Conservation (phyloP, 371 early-diverging fungal species). For the Rhizopus delemar region DNA sequence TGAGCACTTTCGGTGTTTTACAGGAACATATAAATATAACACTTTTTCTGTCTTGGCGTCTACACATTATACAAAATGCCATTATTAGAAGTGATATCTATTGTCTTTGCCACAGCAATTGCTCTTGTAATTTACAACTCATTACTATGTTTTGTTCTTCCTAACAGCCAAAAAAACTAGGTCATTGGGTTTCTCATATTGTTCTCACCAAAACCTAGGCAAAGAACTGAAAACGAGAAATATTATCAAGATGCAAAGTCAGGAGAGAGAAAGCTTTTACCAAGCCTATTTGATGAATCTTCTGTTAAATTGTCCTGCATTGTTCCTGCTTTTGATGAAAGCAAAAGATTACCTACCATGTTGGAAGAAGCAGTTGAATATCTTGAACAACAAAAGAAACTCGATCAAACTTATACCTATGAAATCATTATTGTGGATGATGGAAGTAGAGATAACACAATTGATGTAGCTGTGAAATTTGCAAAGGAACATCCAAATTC, state of each 20-base stretch:
- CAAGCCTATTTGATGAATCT: slow-evolving; percentile 50
- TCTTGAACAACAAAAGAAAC: slow-evolving; percentile 50
- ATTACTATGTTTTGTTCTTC: not conserved
- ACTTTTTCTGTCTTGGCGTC: not conserved
- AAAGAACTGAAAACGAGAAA: slow-evolving; percentile 54
- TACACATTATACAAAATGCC: not conserved
- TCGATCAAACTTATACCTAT: slow-evolving; percentile 56
- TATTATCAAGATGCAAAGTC: slow-evolving; percentile 47
- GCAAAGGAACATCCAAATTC: slow-evolving; percentile 56
- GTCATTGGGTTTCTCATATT: slow-evolving; percentile 41
- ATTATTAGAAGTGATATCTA: not conserved
- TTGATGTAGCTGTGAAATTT: slow-evolving; percentile 65
- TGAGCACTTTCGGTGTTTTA: not conserved
- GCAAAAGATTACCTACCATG: slow-evolving; percentile 80
- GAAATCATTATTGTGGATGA: slow-evolving; percentile 94
- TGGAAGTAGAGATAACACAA: slow-evolving; percentile 81
- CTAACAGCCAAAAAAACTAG: slow-evolving; percentile 19
- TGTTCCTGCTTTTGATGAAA: slow-evolving; percentile 93
- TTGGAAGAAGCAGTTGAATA: slow-evolving; percentile 75
- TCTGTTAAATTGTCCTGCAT: slow-evolving; percentile 74
- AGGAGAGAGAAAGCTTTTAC: slow-evolving; percentile 31
- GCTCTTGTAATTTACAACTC: not conserved
- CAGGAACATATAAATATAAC: not conserved
- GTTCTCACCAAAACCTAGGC: slow-evolving; percentile 56
- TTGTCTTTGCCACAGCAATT: not conserved